Conservation (phyloP, 805 yeast species). For the Tetrapisispora taiwanensis region DNA sequence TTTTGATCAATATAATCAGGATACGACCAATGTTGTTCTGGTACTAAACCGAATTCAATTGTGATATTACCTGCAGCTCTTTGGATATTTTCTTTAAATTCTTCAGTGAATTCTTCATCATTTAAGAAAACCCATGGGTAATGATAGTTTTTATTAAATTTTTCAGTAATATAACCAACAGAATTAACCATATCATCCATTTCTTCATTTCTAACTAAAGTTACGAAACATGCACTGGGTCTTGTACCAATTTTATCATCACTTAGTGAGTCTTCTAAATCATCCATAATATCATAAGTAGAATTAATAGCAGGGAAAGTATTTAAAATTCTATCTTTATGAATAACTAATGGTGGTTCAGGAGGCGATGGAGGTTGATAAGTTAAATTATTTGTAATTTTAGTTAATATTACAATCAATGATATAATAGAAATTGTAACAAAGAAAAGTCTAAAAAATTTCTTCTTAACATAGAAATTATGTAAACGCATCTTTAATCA, state of each 20-base stretch:
- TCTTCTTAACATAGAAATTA: not conserved
- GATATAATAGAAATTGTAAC: not conserved
- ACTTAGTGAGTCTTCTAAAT: constrained; percentile 1
- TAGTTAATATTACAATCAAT: not conserved
- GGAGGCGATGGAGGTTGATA: not conserved
- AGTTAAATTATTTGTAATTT: not conserved
- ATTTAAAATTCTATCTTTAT: not conserved
- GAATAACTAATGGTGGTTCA: not conserved
- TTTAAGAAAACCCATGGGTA: constrained; percentile 93
- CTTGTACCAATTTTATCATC: constrained; percentile 12
- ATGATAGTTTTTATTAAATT: constrained; percentile 63
- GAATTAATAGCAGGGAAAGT: not conserved
- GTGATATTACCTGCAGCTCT: constrained; percentile 46
- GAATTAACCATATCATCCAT: constrained; percentile 47
- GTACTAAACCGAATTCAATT: constrained; percentile 63
- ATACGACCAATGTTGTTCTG: constrained; percentile 77
- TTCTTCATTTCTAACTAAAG: constrained; percentile 64
- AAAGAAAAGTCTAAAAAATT: not conserved
- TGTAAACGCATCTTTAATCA: not conserved
- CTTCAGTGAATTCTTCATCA: constrained; percentile 64
- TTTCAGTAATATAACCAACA: constrained; percentile 62
- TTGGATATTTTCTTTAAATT: constrained; percentile 48
- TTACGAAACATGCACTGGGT: constrained; percentile 33
- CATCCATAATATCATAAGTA: constrained; percentile 3
- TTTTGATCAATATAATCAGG: constrained; percentile 71